Evolutionary conservation across 2,329 filamentous ascomycete species (phyloP).

Genomic region (Arthrobotrys entomopaga): DNA sequence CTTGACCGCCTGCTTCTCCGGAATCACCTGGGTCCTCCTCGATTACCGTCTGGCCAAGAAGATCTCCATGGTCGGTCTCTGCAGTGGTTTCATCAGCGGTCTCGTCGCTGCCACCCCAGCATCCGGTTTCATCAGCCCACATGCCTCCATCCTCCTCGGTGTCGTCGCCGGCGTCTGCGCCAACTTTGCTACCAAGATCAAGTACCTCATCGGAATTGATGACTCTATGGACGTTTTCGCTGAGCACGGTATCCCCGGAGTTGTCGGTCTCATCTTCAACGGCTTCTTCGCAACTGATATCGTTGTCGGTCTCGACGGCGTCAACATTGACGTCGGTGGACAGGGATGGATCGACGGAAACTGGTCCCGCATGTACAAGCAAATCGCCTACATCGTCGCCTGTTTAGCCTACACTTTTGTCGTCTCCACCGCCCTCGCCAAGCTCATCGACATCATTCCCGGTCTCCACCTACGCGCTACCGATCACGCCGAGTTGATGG

Average conservation of each 20-base stretch:
- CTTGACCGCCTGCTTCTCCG: slow-evolving; percentile 88
- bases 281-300: slow-evolving; percentile 75
- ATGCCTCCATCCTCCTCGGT: slow-evolving; percentile 74
- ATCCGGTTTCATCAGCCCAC: slow-evolving; percentile 74
- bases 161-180: slow-evolving; percentile 69
- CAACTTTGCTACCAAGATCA: slow-evolving; percentile 57
- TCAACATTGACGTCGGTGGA: slow-evolving; percentile 72
- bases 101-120: slow-evolving; percentile 77
- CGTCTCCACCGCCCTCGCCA: slow-evolving; percentile 78
- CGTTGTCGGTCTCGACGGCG: slow-evolving; percentile 79
- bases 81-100: slow-evolving; percentile 75
- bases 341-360: slow-evolving; percentile 82
- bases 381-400: slow-evolving; percentile 79
- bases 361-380: slow-evolving; percentile 79
- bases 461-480: slow-evolving; percentile 81
- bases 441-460: slow-evolving; percentile 77
- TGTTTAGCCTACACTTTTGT: slow-evolving; percentile 75
- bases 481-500: slow-evolving; percentile 83
- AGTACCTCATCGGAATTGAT: slow-evolving; percentile 71
- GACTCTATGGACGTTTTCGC: slow-evolving; percentile 78
- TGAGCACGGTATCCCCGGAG: slow-evolving; percentile 76
- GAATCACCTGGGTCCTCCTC: slow-evolving; percentile 92
- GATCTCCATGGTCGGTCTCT: slow-evolving; percentile 85
- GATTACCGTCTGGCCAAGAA: slow-evolving; percentile 94
- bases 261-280: slow-evolving; percentile 78